Percentiles rank a stretch among this genome's conserved stretches.
These are phyloP conservation scores for Panus rudis DNA, from an alignment of 768 basidiomycete genomes.

Conservation along the genomic window DNA sequence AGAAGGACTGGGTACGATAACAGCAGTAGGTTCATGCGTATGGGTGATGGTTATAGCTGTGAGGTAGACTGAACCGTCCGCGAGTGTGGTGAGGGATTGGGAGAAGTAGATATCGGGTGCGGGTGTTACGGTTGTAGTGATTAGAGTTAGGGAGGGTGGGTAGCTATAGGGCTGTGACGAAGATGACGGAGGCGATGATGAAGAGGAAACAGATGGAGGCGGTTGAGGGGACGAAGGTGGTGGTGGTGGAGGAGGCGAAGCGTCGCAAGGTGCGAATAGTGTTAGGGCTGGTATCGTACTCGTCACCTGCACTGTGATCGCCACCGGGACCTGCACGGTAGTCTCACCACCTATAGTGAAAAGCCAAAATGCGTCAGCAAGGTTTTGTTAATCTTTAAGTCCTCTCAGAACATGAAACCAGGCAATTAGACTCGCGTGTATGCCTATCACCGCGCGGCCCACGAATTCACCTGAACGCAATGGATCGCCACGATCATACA, in stretches of 20 bases:
- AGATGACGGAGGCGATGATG: neutral
- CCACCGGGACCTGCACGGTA: conserved; percentile 35
- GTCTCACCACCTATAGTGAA: conserved; percentile 20
- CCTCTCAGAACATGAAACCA: conserved; percentile 3
- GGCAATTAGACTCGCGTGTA: neutral
- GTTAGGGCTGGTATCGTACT: conserved; percentile 29
- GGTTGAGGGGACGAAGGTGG: conserved; percentile 8
- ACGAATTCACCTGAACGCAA: conserved; percentile 1
- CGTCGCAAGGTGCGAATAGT: conserved; percentile 32
- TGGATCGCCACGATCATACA: neutral
- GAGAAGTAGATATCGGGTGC: conserved; percentile 15
- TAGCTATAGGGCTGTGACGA: neutral
- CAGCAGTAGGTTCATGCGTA: conserved; percentile 25
- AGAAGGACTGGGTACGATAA: conserved; percentile 19
- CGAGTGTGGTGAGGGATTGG: conserved; percentile 29
- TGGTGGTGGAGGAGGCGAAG: conserved; percentile 4
- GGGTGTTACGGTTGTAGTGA: neutral
- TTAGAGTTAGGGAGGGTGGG: neutral
- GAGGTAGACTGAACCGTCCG: conserved; percentile 34
- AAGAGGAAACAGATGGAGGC: conserved; percentile 6
- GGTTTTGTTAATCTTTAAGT: conserved; percentile 7
- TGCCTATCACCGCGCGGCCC: conserved; percentile 17
- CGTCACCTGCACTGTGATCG: conserved; percentile 28
- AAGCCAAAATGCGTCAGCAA: conserved; percentile 2
- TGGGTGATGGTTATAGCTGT: conserved; percentile 31